Evolutionary conservation across 2,329 filamentous ascomycete species (phyloP), one percentile per base, ranked within the genome.

Genomic region (Sporothrix globosa): DNA sequence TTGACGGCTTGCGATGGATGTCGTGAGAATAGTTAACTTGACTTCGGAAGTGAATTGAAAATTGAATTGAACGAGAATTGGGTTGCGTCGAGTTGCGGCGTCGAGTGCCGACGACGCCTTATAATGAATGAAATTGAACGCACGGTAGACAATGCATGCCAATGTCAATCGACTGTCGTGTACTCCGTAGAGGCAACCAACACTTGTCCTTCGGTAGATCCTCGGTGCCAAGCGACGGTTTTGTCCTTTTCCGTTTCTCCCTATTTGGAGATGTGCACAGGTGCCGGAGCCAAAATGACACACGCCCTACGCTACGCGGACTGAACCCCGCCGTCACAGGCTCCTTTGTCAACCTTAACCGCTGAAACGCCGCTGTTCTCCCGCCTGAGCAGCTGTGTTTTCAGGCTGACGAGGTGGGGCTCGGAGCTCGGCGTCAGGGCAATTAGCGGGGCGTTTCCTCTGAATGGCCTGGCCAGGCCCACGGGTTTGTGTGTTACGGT

Each of bases 211-310:
- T 39, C 50, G 65, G 65, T 34, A 46, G 50, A 54, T 54, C 50
- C 65, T 67, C 65, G 65, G n/a, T 67, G 48, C 50, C 48, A 41
- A 67, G 48, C 44, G 30, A 34, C 60, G 24, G 44, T 65, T 65
- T 41, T 50, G 24, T 19, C 46, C 11, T 44, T 44, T 13, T 17
- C 41, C 2, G 34, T 63, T 63, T 52, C 61, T 34, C 61, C 44
- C 46, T 34, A 39, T 34, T 17, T 50, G 61, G 61, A 50, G 65
- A 67, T 53, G 65, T 67, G 44, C 21, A n/a, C 5, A 53, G 21
- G 17, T 10, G 41, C 10, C 6, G 41, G 7, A 14, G 24, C 24
- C 60, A 65, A 44, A 14, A 46, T 39, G 58, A 61, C 34, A 56
- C 34, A 4, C 34, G 56, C 30, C 54, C 17, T 30, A 60, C 27